Base-by-base conservation (phyloP, 805 yeast genomes). In the Cyberlindnera galapagoensis region DNA sequence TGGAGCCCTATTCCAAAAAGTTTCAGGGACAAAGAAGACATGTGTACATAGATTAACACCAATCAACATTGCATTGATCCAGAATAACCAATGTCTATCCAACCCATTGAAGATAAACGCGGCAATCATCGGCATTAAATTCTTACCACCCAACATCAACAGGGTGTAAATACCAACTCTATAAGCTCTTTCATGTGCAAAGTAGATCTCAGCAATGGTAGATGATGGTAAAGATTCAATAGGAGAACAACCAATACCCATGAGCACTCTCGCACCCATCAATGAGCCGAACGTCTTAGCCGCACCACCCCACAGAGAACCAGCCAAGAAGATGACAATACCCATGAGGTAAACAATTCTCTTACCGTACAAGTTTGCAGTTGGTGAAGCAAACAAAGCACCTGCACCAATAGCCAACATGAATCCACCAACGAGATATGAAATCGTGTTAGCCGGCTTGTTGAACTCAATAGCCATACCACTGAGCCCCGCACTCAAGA, bases 401-500 rank as follows among this genome's bases (percentile, higher is more conserved):
- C 80, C 80, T n/a, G 68, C 49, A 4, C 80, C 80, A 41, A 76
- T 51, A 4, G 77, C 59, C 25, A 73, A 59, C 81, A 76, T 75
- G 41, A 63, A 67, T 2, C 65, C 72, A 18, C 81, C 80, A 6
- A 74, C 80, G 3, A 74, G 56, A 43, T 68, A 75, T 1, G 80
- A 62, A 11, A 72, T 52, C 3, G 57, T 59, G 12, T 67, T 44
- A 16, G 64, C 47, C 6, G 69, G 46, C 23, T 57, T 60, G 39
- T 59, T 39, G 44, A 74, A 75, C 44, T 73, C 71, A 3, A 18
- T 36, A 21, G 57, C 54, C 34, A 76, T 48, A 5, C 44, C 38
- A 10, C 61, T 42, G 57, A 72, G 59, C 1, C 76, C 81, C 1
- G 80, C 74, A 1, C 81, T 80, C 35, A 75, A 56, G 23, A 76